phyloP scores from a whole-genome alignment of 2,329 filamentous ascomycete genomes.

The Aurifilum marmelostoma region DNA sequence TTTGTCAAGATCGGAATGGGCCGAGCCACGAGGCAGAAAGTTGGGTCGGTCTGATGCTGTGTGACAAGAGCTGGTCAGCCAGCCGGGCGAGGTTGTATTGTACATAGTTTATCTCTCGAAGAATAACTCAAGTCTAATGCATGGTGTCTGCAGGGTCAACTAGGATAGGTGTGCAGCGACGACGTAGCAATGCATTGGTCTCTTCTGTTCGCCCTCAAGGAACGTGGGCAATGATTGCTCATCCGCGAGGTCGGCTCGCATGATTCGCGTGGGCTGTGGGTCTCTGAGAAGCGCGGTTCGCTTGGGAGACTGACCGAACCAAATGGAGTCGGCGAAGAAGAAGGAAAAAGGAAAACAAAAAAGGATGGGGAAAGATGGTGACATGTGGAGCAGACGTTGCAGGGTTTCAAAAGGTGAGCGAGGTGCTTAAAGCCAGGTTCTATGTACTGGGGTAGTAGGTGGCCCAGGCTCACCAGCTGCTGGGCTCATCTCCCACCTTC shows the following conservation, averaged over 20 bases:
- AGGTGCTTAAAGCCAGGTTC: too few relatives aligned
- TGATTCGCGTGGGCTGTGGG: neutral
- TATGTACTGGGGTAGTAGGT: too few relatives aligned
- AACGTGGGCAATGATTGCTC: too few relatives aligned
- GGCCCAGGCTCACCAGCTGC: neutral
- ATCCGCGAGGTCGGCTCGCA: neutral
- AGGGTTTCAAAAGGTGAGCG: neutral
- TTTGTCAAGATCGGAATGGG: conserved; percentile 7
- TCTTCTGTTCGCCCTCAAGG: too few relatives aligned
- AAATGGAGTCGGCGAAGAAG: neutral
- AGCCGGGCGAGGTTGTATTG: neutral
- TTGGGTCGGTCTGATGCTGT: too few relatives aligned
- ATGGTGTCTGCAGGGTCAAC: neutral
- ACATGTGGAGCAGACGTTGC: conserved; percentile 8
- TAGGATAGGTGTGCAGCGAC: too few relatives aligned
- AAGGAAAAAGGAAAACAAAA: too few relatives aligned
- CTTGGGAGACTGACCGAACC: neutral
- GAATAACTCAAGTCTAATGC: neutral
- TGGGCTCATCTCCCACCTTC: neutral
- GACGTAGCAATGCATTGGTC: too few relatives aligned
- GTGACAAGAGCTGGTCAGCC: neutral
- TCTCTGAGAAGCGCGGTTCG: neutral
- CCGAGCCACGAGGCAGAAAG: conserved; percentile 8
- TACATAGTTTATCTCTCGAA: neutral
- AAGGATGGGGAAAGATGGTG: neutral